Evolutionary conservation across 345 rosid genomes (phyloP).

Genomic region (Nephelium lappaceum): DNA sequence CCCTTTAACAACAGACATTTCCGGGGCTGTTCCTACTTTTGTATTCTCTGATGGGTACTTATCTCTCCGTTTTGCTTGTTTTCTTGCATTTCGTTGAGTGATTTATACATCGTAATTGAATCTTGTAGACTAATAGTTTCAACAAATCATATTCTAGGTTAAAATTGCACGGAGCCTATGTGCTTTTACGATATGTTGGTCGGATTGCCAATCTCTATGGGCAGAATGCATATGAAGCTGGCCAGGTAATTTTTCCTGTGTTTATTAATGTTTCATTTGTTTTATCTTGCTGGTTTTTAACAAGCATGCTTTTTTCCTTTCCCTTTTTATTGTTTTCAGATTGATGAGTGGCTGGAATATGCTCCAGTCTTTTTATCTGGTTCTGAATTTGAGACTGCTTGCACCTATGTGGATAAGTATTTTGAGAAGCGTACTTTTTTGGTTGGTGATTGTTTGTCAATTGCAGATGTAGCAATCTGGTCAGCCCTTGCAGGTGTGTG

Average conservation of each 20-base stretch:
- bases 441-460: constrained; percentile 68
- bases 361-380: constrained; percentile 66
- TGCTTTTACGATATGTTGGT: constrained; percentile 66
- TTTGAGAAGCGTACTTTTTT: constrained; percentile 59
- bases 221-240: constrained; percentile 44
- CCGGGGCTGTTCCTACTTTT: constrained; percentile 45
- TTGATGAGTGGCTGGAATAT: constrained; percentile 88
- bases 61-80: neutral
- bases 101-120: neutral
- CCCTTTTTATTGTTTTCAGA: constrained; percentile 34
- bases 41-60: constrained; percentile 68
- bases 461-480: constrained; percentile 91
- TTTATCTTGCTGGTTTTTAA: neutral
- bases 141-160: constrained; percentile 36
- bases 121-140: neutral
- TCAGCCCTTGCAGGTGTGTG: constrained; percentile 78
- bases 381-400: constrained; percentile 82
- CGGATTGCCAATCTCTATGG: constrained; percentile 63
- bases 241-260: constrained; percentile 46
- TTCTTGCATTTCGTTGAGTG: neutral
- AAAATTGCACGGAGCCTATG: constrained; percentile 54
- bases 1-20: constrained; percentile 31
- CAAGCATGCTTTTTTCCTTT: neutral
- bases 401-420: constrained; percentile 54
- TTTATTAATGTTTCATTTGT: neutral